phyloP scores from a whole-genome alignment of 768 basidiomycete genomes.

The Lactarius sp. region DNA sequence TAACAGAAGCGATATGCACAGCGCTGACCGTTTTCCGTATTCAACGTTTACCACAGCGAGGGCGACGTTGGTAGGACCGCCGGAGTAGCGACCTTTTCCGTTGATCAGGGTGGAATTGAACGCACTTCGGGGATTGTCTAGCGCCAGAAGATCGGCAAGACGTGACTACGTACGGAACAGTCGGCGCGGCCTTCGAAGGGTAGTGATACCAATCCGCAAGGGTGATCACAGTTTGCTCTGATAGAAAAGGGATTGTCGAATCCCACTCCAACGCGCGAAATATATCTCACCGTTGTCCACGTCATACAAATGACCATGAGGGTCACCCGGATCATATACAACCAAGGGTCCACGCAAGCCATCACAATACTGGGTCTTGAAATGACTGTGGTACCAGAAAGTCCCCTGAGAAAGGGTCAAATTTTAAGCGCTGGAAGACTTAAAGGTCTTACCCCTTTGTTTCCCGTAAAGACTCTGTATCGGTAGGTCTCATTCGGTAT shows the following conservation, averaged over 20 bases:
- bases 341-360: conserved; percentile 31
- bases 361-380: conserved; percentile 37
- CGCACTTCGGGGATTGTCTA: conserved; percentile 12
- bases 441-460: conserved; percentile 35
- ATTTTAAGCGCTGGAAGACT: conserved; percentile 19
- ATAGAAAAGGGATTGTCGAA: neutral
- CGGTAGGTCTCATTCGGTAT: conserved; percentile 37
- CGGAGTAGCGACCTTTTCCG: conserved; percentile 19
- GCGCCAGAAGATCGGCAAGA: neutral
- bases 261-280: neutral
- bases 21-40: conserved; percentile 9
- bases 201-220: conserved; percentile 29
- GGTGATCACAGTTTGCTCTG: conserved; percentile 28
- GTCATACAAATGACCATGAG: conserved; percentile 27
- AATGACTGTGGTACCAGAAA: conserved; percentile 36
- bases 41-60: conserved; percentile 21
- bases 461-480: conserved; percentile 35
- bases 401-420: conserved; percentile 23
- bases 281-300: conserved; percentile 28
- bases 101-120: conserved; percentile 24
- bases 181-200: neutral
- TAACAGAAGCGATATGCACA: too few species aligned
- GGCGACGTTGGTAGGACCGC: conserved; percentile 1
- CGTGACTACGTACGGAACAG: neutral
- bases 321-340: conserved; percentile 30